Conservation (phyloP, 129 eudicot species). For the Lactuca saligna region DNA sequence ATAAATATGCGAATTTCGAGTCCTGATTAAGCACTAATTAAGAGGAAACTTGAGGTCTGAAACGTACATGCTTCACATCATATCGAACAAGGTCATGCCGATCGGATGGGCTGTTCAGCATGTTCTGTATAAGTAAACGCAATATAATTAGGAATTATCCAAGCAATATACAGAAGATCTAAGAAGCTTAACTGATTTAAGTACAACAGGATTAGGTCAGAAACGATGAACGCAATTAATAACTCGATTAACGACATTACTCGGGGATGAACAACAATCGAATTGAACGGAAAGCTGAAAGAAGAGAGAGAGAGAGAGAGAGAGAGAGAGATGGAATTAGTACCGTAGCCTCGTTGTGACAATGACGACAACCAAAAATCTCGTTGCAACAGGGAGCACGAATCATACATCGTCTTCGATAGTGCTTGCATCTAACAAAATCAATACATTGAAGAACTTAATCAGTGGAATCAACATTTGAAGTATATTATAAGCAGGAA, state of each 20-base stretch:
- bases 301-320: neutral
- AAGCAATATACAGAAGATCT: slow-evolving; percentile 23
- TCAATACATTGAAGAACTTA: neutral
- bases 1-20: neutral
- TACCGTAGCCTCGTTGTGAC: slow-evolving; percentile 96
- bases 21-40: slow-evolving; percentile 12
- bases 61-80: slow-evolving; percentile 80
- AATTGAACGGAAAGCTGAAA: neutral
- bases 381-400: slow-evolving; percentile 99
- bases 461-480: neutral
- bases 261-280: neutral
- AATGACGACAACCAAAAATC: slow-evolving; percentile 90
- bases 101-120: slow-evolving; percentile 59
- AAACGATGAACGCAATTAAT: neutral
- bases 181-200: neutral
- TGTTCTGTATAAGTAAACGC: slow-evolving; percentile 41
- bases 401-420: slow-evolving; percentile 91
- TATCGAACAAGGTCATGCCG: slow-evolving; percentile 76
- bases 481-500: neutral
- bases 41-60: neutral
- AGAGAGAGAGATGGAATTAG: neutral
- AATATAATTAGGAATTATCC: neutral
- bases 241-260: neutral
- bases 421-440: slow-evolving; percentile 80
- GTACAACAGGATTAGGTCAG: neutral